These are phyloP conservation scores for Microdochium bolleyi DNA, from an alignment of 2,329 filamentous ascomycete genomes.

Conservation along the genomic window DNA sequence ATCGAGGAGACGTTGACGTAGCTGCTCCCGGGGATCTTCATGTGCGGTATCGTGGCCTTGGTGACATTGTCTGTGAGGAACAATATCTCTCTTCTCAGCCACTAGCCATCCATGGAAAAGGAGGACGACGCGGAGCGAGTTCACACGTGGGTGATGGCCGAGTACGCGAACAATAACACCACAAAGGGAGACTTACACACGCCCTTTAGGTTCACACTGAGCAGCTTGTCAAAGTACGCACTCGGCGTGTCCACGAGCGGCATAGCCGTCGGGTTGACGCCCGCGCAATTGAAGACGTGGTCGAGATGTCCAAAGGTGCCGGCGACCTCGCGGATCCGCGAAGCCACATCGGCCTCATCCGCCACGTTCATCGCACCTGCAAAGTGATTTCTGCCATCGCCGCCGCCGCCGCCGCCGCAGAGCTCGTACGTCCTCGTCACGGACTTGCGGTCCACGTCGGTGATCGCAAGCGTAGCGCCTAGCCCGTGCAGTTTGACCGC, in stretches of 20 bases:
- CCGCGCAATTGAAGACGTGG: conserved; percentile 32
- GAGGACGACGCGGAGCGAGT: too few species aligned
- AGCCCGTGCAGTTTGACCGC: conserved; percentile 10
- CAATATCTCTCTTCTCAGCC: background rate
- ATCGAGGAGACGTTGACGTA: conserved; percentile 30
- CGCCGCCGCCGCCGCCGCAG: conserved; percentile 4
- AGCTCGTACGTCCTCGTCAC: conserved; percentile 8
- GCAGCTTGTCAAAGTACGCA: conserved; percentile 35
- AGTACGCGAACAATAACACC: too few species aligned
- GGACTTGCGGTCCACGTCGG: conserved; percentile 8
- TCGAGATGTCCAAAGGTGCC: conserved; percentile 17
- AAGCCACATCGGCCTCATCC: conserved; percentile 5
- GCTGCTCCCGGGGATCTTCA: conserved; percentile 16
- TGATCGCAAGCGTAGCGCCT: conserved; percentile 10
- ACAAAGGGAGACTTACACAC: conserved; percentile 18
- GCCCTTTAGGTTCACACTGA: conserved; percentile 35
- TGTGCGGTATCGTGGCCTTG: conserved; percentile 28
- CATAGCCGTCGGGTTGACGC: conserved; percentile 36
- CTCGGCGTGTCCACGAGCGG: conserved; percentile 30
- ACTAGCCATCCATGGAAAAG: too few species aligned
- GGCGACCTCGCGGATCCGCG: conserved; percentile 8
- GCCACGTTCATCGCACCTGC: conserved; percentile 8
- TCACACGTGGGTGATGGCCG: too few species aligned
- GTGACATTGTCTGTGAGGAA: conserved; percentile 25
- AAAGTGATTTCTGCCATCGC: conserved; percentile 2